Percentiles rank a stretch among this genome's conserved stretches.
phyloP scores from a whole-genome alignment of 345 rosid species.

The Camelina hispida region DNA sequence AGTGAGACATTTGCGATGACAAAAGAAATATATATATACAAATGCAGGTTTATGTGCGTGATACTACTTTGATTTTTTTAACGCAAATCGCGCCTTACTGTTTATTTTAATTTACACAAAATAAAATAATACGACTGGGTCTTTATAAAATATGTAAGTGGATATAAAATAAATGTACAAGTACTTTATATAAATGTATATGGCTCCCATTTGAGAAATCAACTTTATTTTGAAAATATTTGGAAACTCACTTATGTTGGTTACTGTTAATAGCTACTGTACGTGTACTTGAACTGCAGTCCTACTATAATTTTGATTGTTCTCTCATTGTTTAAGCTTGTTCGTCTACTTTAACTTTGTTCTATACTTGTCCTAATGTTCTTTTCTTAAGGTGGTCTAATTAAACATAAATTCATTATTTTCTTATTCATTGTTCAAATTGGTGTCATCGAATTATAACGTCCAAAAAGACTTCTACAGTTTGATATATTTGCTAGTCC shows the following conservation, averaged over 20 bases:
- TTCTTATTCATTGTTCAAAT: slow-evolving; percentile 2
- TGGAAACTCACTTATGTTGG: slow-evolving; percentile 28
- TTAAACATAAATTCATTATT: not conserved
- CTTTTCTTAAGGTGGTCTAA: not conserved
- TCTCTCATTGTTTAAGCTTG: slow-evolving; percentile 7
- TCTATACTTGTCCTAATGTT: not conserved
- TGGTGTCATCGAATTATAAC: not conserved
- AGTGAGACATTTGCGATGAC: not conserved
- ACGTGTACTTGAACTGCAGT: slow-evolving; percentile 22
- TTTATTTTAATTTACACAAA: slow-evolving; percentile 12
- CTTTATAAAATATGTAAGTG: slow-evolving; percentile 26
- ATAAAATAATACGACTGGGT: slow-evolving; percentile 13
- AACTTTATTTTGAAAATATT: slow-evolving; percentile 43
- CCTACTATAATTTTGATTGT: slow-evolving; percentile 13
- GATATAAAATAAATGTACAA: slow-evolving; percentile 30
- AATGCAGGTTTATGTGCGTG: not conserved
- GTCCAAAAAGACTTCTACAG: not conserved
- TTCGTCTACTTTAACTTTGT: slow-evolving; percentile 13
- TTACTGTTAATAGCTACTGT: slow-evolving; percentile 21
- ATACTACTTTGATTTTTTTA: not conserved
- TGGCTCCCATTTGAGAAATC: slow-evolving; percentile 23
- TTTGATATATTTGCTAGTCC: not conserved
- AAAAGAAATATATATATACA: not conserved
- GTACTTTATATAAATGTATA: slow-evolving; percentile 18
- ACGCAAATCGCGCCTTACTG: slow-evolving; percentile 1